Percentiles rank a stretch among this genome's conserved stretches.
These are phyloP conservation scores for Goniomonas avonlea DNA, from an alignment of 78 protist genomes.

Conservation along the genomic window DNA sequence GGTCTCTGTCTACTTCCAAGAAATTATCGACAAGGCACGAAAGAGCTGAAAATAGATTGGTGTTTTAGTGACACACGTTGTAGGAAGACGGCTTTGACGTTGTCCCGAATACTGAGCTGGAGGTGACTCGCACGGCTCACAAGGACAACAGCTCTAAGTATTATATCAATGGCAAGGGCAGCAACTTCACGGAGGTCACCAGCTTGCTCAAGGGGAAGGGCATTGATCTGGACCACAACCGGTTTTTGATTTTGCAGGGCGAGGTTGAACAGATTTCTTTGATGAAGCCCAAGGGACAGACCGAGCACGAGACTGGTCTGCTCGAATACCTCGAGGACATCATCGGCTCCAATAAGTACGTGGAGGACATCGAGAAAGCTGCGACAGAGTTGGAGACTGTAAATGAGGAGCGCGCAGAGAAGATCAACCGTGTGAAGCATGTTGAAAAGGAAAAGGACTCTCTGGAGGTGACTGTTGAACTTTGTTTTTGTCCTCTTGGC, in stretches of 20 bases:
- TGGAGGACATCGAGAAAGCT: constrained; percentile 59
- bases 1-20: constrained; percentile 89
- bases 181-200: constrained; percentile 42
- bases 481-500: too few relatives aligned
- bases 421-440: constrained; percentile 50
- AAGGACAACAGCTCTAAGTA: constrained; percentile 55
- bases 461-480: background rate
- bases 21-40: constrained; percentile 67
- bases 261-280: constrained; percentile 97
- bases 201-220: constrained; percentile 63
- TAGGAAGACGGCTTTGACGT: constrained; percentile 31
- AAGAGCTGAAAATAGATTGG: background rate
- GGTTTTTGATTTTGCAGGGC: constrained; percentile 95
- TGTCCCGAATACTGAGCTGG: constrained; percentile 64
- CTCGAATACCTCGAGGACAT: constrained; percentile 98
- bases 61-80: too few relatives aligned
- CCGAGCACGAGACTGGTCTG: constrained; percentile 83
- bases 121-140: constrained; percentile 73
- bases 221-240: constrained; percentile 94
- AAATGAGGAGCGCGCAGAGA: constrained; percentile 59
- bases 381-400: constrained; percentile 48
- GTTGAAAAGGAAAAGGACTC: constrained; percentile 48
- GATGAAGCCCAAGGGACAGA: constrained; percentile 96
- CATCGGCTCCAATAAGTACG: constrained; percentile 77
- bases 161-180: constrained; percentile 51